Base-by-base conservation (phyloP, 176 grass and related monocot genomes). In the Pontederia crassipes region DNA sequence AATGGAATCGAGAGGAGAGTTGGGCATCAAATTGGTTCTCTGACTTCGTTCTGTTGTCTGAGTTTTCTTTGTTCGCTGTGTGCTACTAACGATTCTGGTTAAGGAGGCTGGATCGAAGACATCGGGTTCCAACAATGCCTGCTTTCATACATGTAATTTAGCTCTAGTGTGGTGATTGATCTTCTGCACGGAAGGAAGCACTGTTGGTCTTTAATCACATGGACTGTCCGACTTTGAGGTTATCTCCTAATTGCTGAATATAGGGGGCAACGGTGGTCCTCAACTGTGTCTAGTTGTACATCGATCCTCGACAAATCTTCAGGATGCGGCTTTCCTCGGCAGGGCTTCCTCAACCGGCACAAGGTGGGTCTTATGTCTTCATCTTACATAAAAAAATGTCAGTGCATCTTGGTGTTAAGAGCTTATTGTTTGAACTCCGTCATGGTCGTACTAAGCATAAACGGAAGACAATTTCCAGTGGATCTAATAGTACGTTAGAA, bases 1-100 rank as follows among this genome's bases (percentile, higher is more conserved):
- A 40, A 40, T 40, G 32, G 32, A 40, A 7, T 40, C 32, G 6
- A 40, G 32, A 67, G 57, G 2, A 55, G 49, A 50, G 35, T 71
- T 70, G 11, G 32, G 45, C 17, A 16, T 12, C 55, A 52, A 58
- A 73, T 28, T 48, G 61, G 59, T 45, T 49, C 59, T 52, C 40
- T 74, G 52, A 64, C 61, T 29, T 59, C 12, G 48, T 72, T 57
- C 71, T 49, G 72, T 55, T 77, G 64, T 48, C 14, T 56, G 69
- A 68, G 72, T 72, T 76, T 72, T 58, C 60, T 61, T 13, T 10
- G 13, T 46, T 40, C 45, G 9, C 28, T 28, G 18, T 5, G 32
- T 16, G 59, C 45, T 16, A 32, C 13, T 52, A 35, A 46, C 9
- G 17, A 0, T 28, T 53, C 14, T 8, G 24, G 32, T 8, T 24